Percentiles rank a stretch among this genome's conserved stretches.
phyloP scores from a whole-genome alignment of 805 yeast species.

The Torulaspora maleeae region DNA sequence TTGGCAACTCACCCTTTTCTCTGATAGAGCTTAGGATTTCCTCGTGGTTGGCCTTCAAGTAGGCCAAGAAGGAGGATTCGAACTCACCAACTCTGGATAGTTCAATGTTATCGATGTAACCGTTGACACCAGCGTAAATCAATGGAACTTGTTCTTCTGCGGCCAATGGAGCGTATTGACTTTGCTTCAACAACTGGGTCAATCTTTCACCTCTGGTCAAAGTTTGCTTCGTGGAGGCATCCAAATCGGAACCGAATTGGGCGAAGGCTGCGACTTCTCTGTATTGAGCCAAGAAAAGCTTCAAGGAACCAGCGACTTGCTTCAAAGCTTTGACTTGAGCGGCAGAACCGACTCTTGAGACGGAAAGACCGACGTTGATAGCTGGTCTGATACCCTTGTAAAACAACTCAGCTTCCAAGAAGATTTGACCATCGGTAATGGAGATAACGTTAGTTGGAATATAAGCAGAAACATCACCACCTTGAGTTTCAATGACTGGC shows the following conservation, averaged over 20 bases:
- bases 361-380: constrained; percentile 98
- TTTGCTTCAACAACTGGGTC: constrained; percentile 97
- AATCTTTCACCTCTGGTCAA: constrained; percentile 99
- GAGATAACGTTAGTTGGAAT: constrained; percentile 97
- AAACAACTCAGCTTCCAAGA: constrained; percentile 99
- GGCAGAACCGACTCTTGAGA: constrained; percentile 99
- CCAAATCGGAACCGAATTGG: constrained; percentile 99
- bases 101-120: constrained; percentile 87
- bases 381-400: constrained; percentile 99
- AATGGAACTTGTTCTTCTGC: constrained; percentile 99
- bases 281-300: constrained; percentile 99
- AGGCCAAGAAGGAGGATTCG: constrained; percentile 87
- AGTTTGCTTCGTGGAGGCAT: constrained; percentile 99
- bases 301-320: constrained; percentile 99
- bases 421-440: constrained; percentile 95
- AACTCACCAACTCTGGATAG: constrained; percentile 83
- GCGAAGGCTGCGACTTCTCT: constrained; percentile 99
- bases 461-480: constrained; percentile 98
- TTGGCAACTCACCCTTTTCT: constrained; percentile 83
- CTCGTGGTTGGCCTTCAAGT: constrained; percentile 85
- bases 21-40: constrained; percentile 79
- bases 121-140: constrained; percentile 99
- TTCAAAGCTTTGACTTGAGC: constrained; percentile 99
- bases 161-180: constrained; percentile 93
- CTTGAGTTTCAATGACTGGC: constrained; percentile 97